phyloP scores from a whole-genome alignment of 345 rosid genomes.

The Mallotus nudiflorus region DNA sequence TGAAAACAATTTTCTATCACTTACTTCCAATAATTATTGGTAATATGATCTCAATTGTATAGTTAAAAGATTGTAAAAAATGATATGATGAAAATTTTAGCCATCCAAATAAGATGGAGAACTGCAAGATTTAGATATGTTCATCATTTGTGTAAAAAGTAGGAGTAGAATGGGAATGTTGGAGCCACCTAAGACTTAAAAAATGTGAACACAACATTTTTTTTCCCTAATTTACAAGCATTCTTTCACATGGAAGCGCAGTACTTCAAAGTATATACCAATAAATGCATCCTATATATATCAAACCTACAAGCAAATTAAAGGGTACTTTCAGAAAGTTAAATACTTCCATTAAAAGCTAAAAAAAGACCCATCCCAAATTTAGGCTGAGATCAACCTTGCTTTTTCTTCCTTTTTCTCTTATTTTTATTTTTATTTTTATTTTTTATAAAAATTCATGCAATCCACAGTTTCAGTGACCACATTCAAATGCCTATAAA shows the following conservation, averaged over 20 bases:
- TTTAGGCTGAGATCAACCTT: neutral
- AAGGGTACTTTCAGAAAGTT: neutral
- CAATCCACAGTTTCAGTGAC: neutral
- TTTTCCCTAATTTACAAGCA: neutral
- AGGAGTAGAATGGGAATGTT: neutral
- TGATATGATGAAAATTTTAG: too few species aligned
- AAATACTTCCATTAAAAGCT: neutral
- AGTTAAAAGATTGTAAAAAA: too few species aligned
- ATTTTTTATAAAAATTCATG: neutral
- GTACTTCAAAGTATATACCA: neutral
- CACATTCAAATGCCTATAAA: slow-evolving; percentile 2
- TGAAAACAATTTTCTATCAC: too few species aligned
- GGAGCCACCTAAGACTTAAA: neutral
- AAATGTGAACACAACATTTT: neutral
- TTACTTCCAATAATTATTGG: too few species aligned
- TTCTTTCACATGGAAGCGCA: slow-evolving; percentile 10
- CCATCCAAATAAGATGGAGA: neutral
- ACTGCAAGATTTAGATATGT: neutral
- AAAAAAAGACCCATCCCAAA: neutral
- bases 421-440: neutral
- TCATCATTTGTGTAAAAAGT: neutral
- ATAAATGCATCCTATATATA: neutral
- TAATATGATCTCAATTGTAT: too few species aligned
- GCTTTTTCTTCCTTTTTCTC: neutral
- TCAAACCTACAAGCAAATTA: slow-evolving; percentile 1